Conservation (phyloP, 129 eudicot species). For the Arctium minus region DNA sequence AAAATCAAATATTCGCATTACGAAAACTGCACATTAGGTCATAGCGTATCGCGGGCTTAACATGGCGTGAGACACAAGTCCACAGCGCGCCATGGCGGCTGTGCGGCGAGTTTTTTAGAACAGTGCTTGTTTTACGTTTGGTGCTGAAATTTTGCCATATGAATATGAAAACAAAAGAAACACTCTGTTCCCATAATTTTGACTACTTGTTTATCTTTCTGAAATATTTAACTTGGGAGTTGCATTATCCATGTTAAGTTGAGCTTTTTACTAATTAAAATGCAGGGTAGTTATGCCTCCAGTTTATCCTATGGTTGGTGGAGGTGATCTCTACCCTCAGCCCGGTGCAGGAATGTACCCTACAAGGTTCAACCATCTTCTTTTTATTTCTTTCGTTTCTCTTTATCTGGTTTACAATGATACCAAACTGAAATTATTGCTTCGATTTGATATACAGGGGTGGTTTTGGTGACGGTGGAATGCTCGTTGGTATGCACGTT, state of each 20-base stretch:
- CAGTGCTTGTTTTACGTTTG: too few relatives aligned
- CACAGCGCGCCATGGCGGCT: too few relatives aligned
- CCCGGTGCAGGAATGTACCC: constrained; percentile 85
- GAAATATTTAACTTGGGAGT: neutral
- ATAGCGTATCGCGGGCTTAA: too few relatives aligned
- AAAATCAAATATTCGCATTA: too few relatives aligned
- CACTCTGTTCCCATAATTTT: neutral
- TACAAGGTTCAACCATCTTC: constrained; percentile 30
- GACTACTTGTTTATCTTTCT: neutral
- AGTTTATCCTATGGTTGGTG: constrained; percentile 47
- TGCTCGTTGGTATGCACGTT: constrained; percentile 60
- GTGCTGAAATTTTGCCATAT: neutral
- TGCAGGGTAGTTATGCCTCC: constrained; percentile 63
- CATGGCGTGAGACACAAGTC: too few relatives aligned
- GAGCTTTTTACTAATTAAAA: neutral
- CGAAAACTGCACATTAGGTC: too few relatives aligned
- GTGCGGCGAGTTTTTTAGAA: too few relatives aligned
- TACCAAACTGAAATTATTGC: neutral
- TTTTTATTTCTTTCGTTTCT: neutral
- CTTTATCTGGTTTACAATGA: neutral
- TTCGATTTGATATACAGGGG: constrained; percentile 46
- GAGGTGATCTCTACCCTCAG: constrained; percentile 71
- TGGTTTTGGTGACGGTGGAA: constrained; percentile 57
- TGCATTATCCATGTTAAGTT: neutral
- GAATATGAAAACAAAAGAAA: neutral